Base-by-base conservation (phyloP, 1,284 basidiomycete genomes). In the Irpex sp. region DNA sequence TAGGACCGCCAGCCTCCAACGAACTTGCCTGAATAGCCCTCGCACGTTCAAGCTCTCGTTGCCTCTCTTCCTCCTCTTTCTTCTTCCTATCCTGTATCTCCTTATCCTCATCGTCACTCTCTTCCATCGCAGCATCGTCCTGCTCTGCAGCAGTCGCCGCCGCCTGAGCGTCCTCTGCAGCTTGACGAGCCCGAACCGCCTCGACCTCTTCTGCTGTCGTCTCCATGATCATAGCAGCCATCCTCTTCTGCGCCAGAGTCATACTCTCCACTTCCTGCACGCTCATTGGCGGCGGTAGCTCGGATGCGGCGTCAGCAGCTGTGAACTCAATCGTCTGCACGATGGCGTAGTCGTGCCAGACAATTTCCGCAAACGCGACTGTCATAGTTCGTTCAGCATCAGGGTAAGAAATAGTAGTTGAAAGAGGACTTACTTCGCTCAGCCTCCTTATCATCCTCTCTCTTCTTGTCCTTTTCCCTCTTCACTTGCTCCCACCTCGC, bases 321-420 rank as follows among this genome's bases (percentile, higher is more conserved):
- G 97, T 99, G 71, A 99, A 97, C 75, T 99, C 97, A 69, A 99
- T 98, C 19, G 97, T 99, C 73, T 98, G 95, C 15, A 98, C 97
- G 64, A 98, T 94, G 59, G 96, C 94, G 79, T 98, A 99, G 77
- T 99, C 97, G 72, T 99, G 95, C 97, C 97, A 99, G 74, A 99
- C 97, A 72, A 99, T 98, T 73, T 96, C 93, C 56, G 94, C 93
- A 72, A 98, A 95, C 7, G 94, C 95, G 74, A 87, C 92, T 93
- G 61, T 59, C 37, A 61, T 50, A 53, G 60, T 62, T 64, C 59
- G 47, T 62, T 68, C 50, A 35, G 15, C n/a, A 65, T n/a, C 57
- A 63, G 37, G 59, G 53, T 39, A 21, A n/a, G 13, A 17, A 61
- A 66, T 61, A n/a, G 5, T 46, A 59, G 17, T 37, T 19, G 9